Evolutionary conservation across 768 basidiomycete genomes (phyloP).

Genomic region (Trichaptum fuscoviolaceum): DNA sequence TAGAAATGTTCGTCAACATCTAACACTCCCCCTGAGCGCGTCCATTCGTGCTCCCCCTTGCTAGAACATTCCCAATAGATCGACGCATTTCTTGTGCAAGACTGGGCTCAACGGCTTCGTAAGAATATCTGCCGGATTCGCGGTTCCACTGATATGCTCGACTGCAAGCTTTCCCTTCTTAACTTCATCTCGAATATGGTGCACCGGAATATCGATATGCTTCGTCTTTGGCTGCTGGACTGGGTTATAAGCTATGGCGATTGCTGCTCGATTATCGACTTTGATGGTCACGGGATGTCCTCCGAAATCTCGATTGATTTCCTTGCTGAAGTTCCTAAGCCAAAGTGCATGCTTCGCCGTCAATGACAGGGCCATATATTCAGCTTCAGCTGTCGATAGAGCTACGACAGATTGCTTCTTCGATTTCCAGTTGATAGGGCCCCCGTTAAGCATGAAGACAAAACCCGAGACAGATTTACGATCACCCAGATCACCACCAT

Average conservation of each 20-base stretch:
- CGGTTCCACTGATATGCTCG: constrained; percentile 15
- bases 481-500: constrained; percentile 12
- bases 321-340: constrained; percentile 12
- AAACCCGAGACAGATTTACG: constrained; percentile 27
- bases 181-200: constrained; percentile 28
- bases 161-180: constrained; percentile 13
- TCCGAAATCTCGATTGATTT: constrained; percentile 7
- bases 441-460: constrained; percentile 23
- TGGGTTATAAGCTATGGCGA: constrained; percentile 25
- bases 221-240: constrained; percentile 29
- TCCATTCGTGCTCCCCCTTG: neutral
- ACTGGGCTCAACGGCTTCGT: constrained; percentile 9
- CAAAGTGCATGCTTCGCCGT: constrained; percentile 21
- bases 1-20: neutral
- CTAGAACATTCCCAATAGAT: neutral
- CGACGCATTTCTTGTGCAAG: neutral
- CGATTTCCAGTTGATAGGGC: constrained; percentile 27
- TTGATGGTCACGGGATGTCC: neutral
- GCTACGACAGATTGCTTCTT: constrained; percentile 31
- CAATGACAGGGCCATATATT: constrained; percentile 31
- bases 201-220: constrained; percentile 33
- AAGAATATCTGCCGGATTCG: constrained; percentile 21
- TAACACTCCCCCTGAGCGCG: neutral
- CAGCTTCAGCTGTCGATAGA: constrained; percentile 34
- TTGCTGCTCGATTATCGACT: constrained; percentile 25